Evolutionary conservation across 2,329 filamentous ascomycete species (phyloP), one percentile per base, ranked within the genome.

Genomic region (Aspergillus felis): DNA sequence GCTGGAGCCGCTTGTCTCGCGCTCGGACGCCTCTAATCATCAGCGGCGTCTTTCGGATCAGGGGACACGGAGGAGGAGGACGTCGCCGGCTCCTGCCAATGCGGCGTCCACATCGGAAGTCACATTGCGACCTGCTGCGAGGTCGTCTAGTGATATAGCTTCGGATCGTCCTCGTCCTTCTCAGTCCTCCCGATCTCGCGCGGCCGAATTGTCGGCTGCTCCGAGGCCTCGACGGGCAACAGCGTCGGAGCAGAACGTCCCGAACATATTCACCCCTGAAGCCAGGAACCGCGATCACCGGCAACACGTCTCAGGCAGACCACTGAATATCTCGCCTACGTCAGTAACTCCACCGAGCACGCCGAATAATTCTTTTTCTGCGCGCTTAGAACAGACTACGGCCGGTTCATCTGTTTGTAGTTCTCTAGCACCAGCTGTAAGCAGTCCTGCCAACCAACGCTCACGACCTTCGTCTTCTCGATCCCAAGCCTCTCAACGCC

Each of bases 21-120:
- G 64, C 2, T 54, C 68, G 20, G 59, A 55, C 24, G 28, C 57
- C 4, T 57, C 62, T 22, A 61, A 57, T 9, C 75, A 76, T 53
- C 73, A 69, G 52, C 66, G 75, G 55, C 66, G 68, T 20, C 64
- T 72, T 20, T 76, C 74, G 1, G 75, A 76, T 35, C 71, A 72
- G 51, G 69, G 64, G 8, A 64, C 57, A 53, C 58, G 63, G 32
- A 70, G 68, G 17, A 68, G 71, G 20, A 64, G 68, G 28, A 71
- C 69, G 2, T 76, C 74, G 1, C 75, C 74, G 27, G 64, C 68
- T 1, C 65, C 70, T 38, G 60, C 65, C 3, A 67, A 68, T 54
- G 65, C 66, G 44, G 69, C 69, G 12, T 74, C 73, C 6, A 66
- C 65, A 10, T 75, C 74, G 5, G 73, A 75, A 25, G 69, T 68